These are phyloP conservation scores for Candida golubevii DNA, from an alignment of 805 yeast species.

Conservation along the genomic window DNA sequence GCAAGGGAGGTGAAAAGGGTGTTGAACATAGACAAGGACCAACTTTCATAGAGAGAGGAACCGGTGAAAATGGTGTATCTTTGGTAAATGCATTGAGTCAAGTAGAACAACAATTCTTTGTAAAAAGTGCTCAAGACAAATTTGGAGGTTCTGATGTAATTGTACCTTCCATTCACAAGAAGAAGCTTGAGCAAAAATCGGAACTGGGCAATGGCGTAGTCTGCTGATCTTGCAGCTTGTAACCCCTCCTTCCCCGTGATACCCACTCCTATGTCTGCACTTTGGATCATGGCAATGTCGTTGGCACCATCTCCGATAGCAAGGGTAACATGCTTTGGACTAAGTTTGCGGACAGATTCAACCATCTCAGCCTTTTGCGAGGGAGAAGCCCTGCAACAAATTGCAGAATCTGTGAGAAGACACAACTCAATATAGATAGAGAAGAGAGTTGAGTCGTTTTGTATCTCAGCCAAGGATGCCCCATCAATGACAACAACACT, in stretches of 20 bases:
- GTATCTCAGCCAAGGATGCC: conserved; percentile 70
- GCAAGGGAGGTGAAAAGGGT: conserved; percentile 92
- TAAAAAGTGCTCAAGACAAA: conserved; percentile 91
- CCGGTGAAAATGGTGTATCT: conserved; percentile 87
- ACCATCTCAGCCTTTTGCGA: conserved; percentile 94
- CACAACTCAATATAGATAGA: conserved; percentile 80
- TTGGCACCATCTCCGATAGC: conserved; percentile 99
- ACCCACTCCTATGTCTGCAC: conserved; percentile 97
- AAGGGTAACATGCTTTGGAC: conserved; percentile 70
- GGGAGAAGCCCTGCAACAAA: conserved; percentile 95
- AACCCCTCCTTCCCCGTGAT: conserved; percentile 96
- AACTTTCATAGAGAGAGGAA: conserved; percentile 85
- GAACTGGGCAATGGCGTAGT: conserved; percentile 93
- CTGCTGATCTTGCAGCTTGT: conserved; percentile 94
- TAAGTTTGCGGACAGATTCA: conserved; percentile 64
- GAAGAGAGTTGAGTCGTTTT: conserved; percentile 66
- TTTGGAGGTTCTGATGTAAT: conserved; percentile 85
- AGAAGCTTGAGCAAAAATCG: conserved; percentile 75
- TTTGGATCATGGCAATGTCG: conserved; percentile 98
- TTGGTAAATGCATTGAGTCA: conserved; percentile 86
- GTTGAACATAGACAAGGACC: conserved; percentile 97
- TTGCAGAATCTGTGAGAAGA: conserved; percentile 81
- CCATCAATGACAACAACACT: conserved; percentile 95
- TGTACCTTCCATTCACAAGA: conserved; percentile 93
- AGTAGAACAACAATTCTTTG: conserved; percentile 85